Conservation (phyloP, 2,329 filamentous ascomycete species). For the Penicillium sp. region DNA sequence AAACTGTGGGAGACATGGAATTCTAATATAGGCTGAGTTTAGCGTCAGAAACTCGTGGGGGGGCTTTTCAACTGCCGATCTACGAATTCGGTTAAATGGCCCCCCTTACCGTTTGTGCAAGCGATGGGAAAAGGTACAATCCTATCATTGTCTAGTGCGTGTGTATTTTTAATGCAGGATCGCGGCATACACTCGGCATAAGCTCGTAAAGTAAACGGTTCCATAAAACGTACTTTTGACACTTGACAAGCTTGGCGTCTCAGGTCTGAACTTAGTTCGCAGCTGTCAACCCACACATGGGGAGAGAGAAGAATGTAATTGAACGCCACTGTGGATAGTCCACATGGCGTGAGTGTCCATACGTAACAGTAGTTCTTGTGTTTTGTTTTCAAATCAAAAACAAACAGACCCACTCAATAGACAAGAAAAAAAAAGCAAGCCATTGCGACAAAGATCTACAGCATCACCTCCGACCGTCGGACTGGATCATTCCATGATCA, state of each 20-base stretch:
- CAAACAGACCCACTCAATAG: too few species aligned
- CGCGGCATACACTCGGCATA: neutral
- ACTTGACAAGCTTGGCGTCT: neutral
- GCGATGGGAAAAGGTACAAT: neutral
- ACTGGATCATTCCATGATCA: too few species aligned
- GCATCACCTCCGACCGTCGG: too few species aligned
- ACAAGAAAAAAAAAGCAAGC: too few species aligned
- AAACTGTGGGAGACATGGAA: neutral
- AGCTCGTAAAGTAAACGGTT: neutral
- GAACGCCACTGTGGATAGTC: too few species aligned
- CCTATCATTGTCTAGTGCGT: neutral
- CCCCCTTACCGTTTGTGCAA: neutral
- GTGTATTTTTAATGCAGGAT: neutral
- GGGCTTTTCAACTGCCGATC: neutral
- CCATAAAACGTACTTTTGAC: neutral
- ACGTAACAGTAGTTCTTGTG: too few species aligned
- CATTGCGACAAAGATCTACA: too few species aligned
- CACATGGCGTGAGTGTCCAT: too few species aligned
- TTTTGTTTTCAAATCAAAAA: too few species aligned
- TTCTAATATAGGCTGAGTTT: neutral
- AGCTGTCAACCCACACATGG: neutral
- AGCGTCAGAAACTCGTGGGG: neutral
- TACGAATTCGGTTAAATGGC: neutral
- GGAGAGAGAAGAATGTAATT: too few species aligned
- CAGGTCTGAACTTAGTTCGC: neutral